These are phyloP conservation scores for Aspergillus arachidicola DNA, from an alignment of 2,329 filamentous ascomycete genomes.

Conservation along the genomic window DNA sequence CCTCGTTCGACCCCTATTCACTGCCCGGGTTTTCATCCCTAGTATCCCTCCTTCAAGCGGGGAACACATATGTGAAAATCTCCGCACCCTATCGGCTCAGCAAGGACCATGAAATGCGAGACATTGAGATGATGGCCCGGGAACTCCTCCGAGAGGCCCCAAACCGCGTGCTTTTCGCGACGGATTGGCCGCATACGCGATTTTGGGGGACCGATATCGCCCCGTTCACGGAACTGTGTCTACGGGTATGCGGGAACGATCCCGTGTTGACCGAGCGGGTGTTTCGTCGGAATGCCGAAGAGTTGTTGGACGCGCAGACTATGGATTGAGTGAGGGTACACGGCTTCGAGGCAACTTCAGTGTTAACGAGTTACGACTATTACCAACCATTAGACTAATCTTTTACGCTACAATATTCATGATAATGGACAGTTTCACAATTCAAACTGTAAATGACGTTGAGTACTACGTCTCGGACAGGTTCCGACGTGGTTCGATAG, in stretches of 20 bases:
- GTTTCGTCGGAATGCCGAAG: conserved; percentile 59
- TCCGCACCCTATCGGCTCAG: conserved; percentile 62
- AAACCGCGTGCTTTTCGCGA: conserved; percentile 58
- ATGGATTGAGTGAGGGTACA: neutral
- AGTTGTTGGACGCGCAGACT: conserved; percentile 40
- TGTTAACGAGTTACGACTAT: neutral
- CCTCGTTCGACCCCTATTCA: conserved; percentile 44
- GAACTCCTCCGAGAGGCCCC: conserved; percentile 53
- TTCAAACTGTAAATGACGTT: neutral
- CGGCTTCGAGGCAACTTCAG: neutral
- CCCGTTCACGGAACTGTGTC: conserved; percentile 57
- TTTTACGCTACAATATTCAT: neutral
- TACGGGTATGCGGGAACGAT: conserved; percentile 56
- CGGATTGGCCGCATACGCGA: conserved; percentile 67
- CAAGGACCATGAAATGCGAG: conserved; percentile 45
- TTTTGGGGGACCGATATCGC: conserved; percentile 60
- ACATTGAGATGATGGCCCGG: conserved; percentile 52
- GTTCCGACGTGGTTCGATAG: neutral
- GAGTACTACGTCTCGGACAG: neutral
- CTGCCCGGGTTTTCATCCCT: conserved; percentile 55
- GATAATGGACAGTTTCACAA: neutral
- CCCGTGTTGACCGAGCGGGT: conserved; percentile 51
- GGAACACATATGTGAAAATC: conserved; percentile 59
- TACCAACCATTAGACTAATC: neutral
- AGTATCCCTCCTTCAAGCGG: conserved; percentile 49